Base-by-base conservation (phyloP, 345 rosid genomes). In the Geranium rotundifolium region DNA sequence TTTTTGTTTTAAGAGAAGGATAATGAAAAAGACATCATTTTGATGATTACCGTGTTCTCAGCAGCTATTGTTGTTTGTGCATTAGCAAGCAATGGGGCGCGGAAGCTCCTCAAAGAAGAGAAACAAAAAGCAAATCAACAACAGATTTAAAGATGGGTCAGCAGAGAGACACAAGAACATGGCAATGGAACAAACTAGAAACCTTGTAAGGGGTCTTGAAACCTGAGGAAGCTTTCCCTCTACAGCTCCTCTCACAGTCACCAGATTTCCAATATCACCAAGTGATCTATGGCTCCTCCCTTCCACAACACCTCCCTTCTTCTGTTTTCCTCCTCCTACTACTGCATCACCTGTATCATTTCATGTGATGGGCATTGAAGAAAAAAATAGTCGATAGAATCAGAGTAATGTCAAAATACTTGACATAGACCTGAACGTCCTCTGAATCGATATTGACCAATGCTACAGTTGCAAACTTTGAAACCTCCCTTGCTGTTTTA, bases 241-340 rank as follows among this genome's bases (percentile, higher is more conserved):
- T n/a, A n/a, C n/a, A n/a, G n/a, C n/a, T 63, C 76, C 87, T 63
- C 79, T 65, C 63, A 59, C 74, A n/a, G 84, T 69, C 17, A 72
- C 89, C 1, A 88, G 71, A 77, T 93, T 93, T 6, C 96, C 97
- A 7, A 93, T 93, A 65, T 93, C 97, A 0, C 88, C 96, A 34
- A 93, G 90, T 34, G 79, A 92, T 19, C 86, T 85, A 31, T 97
- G 91, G 60, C 72, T 86, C 72, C 71, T 83, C 3, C 82, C 95
- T 27, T 67, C 85, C 12, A 64, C 89, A 0, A 57, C 84, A 7
- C 61, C 86, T 1, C 68, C 81, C 62, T 90, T 84, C 75, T 79
- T 82, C 75, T 73, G 85, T 61, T 80, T 84, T 16, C 72, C 87
- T 65, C 70, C 75, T 37, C 71, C 81, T 0, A 63, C 75, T 13